Percentiles rank a stretch among this genome's conserved stretches.
phyloP scores from a whole-genome alignment of 805 yeast species.

The Yamadazyma sp. region DNA sequence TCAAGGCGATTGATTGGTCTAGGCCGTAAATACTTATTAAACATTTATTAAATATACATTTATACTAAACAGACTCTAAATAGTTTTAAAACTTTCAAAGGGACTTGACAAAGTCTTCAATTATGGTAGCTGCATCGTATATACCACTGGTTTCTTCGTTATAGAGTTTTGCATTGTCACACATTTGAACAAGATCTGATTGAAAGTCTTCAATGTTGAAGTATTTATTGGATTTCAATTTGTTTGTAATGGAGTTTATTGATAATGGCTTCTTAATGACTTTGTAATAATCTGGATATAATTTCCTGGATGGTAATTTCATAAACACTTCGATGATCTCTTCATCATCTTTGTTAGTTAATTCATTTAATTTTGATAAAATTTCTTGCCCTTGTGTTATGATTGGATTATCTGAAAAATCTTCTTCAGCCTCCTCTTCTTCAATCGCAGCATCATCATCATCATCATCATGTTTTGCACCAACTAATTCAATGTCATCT shows the following conservation, averaged over 20 bases:
- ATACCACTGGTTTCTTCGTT: slow-evolving; percentile 70
- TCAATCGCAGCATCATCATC: slow-evolving; percentile 25
- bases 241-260: slow-evolving; percentile 50
- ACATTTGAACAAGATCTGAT: slow-evolving; percentile 64
- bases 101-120: slow-evolving; percentile 39
- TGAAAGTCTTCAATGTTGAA: slow-evolving; percentile 45
- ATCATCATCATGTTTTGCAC: slow-evolving; percentile 15
- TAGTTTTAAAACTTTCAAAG: no score
- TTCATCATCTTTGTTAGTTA: slow-evolving; percentile 45
- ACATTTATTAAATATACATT: no score
- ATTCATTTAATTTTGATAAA: slow-evolving; percentile 40
- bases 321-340: slow-evolving; percentile 46
- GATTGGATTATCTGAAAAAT: slow-evolving; percentile 16
- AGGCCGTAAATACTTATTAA: no score
- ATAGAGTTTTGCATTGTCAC: slow-evolving; percentile 66
- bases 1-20: no score
- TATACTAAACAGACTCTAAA: no score
- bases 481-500: slow-evolving; percentile 9
- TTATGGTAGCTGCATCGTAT: slow-evolving; percentile 51
- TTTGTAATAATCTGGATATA: slow-evolving; percentile 83
- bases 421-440: slow-evolving; percentile 16
- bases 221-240: slow-evolving; percentile 37
- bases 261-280: slow-evolving; percentile 61
- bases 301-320: slow-evolving; percentile 65
- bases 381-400: slow-evolving; percentile 29